Evolutionary conservation across 75 land plant genomes (phyloP).

Genomic region (Cunninghamia lanceolata): DNA sequence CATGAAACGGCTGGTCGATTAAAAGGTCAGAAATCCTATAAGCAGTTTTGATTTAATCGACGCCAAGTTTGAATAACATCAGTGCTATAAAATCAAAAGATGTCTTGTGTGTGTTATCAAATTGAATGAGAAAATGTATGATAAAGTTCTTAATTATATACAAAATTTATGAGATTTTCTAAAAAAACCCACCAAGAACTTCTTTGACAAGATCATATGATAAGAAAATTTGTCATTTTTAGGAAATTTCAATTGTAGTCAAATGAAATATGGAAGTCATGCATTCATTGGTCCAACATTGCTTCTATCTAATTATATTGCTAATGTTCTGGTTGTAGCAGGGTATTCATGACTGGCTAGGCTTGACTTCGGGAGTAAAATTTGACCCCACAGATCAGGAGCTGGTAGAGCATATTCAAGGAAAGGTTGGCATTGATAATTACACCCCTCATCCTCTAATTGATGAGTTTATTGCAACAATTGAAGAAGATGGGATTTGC

Average conservation of each 20-base stretch:
- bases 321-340: neutral
- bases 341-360: conserved; percentile 59
- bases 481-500: no score
- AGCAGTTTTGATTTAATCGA: conserved; percentile 48
- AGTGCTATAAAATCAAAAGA: no score
- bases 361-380: conserved; percentile 95
- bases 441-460: no score
- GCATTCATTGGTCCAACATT: no score
- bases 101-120: conserved; percentile 54
- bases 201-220: no score
- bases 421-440: no score
- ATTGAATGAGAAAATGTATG: conserved; percentile 52
- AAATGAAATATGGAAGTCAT: neutral
- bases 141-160: neutral
- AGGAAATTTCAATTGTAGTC: no score
- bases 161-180: no score
- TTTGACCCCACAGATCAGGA: conserved; percentile 96
- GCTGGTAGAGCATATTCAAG: no score
- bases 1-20: neutral
- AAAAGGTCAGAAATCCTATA: conserved; percentile 21
- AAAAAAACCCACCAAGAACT: no score
- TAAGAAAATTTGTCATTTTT: conserved; percentile 7
- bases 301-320: neutral
- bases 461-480: no score
- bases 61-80: conserved; percentile 62